phyloP scores from a whole-genome alignment of 192 early-diverging fungal species.

The Coemansia erecta region DNA sequence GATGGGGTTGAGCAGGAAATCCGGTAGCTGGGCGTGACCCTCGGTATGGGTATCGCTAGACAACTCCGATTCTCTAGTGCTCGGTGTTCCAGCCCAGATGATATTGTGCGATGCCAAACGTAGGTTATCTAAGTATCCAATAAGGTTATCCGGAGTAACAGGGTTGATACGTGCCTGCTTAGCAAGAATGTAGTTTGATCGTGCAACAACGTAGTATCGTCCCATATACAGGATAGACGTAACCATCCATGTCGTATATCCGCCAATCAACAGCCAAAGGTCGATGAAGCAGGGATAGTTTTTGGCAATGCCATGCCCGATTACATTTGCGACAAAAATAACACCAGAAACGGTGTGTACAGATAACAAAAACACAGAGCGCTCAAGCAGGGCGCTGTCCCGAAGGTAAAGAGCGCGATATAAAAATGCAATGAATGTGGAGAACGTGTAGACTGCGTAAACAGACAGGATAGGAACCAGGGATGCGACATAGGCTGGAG shows the following conservation, averaged over 20 bases:
- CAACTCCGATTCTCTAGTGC: not conserved
- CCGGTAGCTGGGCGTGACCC: no score
- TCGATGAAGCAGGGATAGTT: conserved; percentile 43
- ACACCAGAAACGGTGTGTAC: conserved; percentile 8
- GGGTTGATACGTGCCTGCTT: conserved; percentile 25
- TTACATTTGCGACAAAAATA: conserved; percentile 10
- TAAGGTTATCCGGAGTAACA: conserved; percentile 34
- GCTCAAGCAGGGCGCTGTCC: conserved; percentile 27
- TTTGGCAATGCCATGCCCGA: conserved; percentile 11
- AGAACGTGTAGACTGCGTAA: conserved; percentile 12
- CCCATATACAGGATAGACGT: conserved; percentile 26
- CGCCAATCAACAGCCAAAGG: conserved; percentile 15
- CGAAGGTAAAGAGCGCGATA: conserved; percentile 24
- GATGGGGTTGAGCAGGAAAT: no score
- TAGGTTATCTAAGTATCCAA: conserved; percentile 13
- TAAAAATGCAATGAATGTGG: conserved; percentile 21
- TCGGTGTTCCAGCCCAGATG: conserved; percentile 1
- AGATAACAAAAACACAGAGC: conserved; percentile 27
- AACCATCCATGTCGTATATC: conserved; percentile 20
- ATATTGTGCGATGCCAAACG: not conserved
- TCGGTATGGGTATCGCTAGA: no score
- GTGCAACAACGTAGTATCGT: conserved; percentile 20
- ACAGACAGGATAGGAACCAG: conserved; percentile 19
- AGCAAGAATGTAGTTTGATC: conserved; percentile 13
- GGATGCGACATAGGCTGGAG: conserved; percentile 12